Conservation (phyloP, 2,329 filamentous ascomycete species). For the Diaporthe australafricana region DNA sequence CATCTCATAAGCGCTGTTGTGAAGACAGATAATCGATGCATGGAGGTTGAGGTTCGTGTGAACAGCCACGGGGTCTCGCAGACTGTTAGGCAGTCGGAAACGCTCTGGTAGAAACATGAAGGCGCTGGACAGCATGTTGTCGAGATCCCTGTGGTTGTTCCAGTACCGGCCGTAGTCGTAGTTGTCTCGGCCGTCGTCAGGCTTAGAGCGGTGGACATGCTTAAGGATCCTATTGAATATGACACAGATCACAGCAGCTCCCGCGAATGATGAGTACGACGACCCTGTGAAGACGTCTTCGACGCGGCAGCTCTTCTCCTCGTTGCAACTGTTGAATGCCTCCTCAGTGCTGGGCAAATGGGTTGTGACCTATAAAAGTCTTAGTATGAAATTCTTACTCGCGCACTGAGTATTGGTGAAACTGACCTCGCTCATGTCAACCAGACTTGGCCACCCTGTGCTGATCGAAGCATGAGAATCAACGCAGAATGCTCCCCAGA, state of each 20-base stretch:
- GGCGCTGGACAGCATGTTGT: constrained; percentile 82
- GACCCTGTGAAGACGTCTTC: constrained; percentile 72
- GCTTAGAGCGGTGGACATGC: constrained; percentile 80
- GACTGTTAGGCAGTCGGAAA: constrained; percentile 76
- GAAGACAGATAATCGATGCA: constrained; percentile 87
- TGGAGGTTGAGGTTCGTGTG: constrained; percentile 92
- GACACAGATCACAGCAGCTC: constrained; percentile 78
- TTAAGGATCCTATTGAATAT: constrained; percentile 85
- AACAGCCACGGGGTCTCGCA: constrained; percentile 78
- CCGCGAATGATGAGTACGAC: constrained; percentile 77
- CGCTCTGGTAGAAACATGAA: constrained; percentile 83
- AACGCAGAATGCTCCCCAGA: constrained; percentile 86
- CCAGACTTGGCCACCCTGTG: constrained; percentile 88
- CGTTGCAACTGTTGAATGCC: constrained; percentile 75
- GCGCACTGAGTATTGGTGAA: background rate
- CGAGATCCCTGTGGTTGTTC: constrained; percentile 85
- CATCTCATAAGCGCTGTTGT: constrained; percentile 89
- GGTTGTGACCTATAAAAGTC: constrained; percentile 70
- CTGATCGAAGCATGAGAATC: constrained; percentile 90
- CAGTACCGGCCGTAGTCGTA: constrained; percentile 83
- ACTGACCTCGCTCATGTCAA: constrained; percentile 77
- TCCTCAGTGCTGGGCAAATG: constrained; percentile 85
- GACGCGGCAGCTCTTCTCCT: constrained; percentile 72
- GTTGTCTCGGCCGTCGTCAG: constrained; percentile 79
- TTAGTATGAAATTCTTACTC: constrained; percentile 21